Evolutionary conservation across 192 early-diverging fungal genomes (phyloP).

Genomic region (Linnemannia schmuckeri): DNA sequence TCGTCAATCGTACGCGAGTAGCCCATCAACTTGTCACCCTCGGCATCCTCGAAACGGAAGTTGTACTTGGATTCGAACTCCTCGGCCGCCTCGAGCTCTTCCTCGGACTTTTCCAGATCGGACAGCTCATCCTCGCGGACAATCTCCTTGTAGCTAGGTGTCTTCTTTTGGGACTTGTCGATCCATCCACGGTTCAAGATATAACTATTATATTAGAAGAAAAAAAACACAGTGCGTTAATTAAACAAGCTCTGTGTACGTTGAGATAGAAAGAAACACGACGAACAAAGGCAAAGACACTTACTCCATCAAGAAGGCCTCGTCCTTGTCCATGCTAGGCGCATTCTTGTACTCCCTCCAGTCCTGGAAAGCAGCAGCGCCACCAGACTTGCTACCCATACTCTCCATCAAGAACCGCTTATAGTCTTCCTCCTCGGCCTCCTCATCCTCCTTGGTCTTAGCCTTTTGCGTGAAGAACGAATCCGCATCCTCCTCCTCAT

Average conservation of each 20-base stretch:
- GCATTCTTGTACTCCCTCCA: slow-evolving; percentile 69
- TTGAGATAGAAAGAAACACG: background rate
- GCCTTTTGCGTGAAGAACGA: slow-evolving; percentile 79
- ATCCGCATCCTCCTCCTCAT: slow-evolving; percentile 74
- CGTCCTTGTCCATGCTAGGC: slow-evolving; percentile 63
- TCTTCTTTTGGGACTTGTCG: slow-evolving; percentile 76
- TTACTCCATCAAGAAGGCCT: slow-evolving; percentile 86
- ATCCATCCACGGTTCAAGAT: slow-evolving; percentile 96
- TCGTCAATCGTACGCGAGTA: slow-evolving; percentile 88
- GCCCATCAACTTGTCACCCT: slow-evolving; percentile 75
- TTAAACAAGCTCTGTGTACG: background rate
- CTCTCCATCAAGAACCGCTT: slow-evolving; percentile 87
- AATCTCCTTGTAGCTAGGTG: slow-evolving; percentile 80
- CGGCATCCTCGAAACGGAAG: slow-evolving; percentile 93
- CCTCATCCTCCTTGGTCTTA: slow-evolving; percentile 83
- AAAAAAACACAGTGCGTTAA: slow-evolving; percentile 6
- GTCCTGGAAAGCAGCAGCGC: slow-evolving; percentile 69
- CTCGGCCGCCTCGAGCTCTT: slow-evolving; percentile 83
- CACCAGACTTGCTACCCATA: slow-evolving; percentile 69
- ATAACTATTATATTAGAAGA: slow-evolving; percentile 65
- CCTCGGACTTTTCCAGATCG: slow-evolving; percentile 75
- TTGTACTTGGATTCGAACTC: slow-evolving; percentile 94
- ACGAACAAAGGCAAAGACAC: background rate
- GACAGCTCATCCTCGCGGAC: slow-evolving; percentile 73
- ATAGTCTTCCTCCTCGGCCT: slow-evolving; percentile 91